Base-by-base conservation (phyloP, 2,329 filamentous ascomycete species). In the Diaporthe vaccinii region DNA sequence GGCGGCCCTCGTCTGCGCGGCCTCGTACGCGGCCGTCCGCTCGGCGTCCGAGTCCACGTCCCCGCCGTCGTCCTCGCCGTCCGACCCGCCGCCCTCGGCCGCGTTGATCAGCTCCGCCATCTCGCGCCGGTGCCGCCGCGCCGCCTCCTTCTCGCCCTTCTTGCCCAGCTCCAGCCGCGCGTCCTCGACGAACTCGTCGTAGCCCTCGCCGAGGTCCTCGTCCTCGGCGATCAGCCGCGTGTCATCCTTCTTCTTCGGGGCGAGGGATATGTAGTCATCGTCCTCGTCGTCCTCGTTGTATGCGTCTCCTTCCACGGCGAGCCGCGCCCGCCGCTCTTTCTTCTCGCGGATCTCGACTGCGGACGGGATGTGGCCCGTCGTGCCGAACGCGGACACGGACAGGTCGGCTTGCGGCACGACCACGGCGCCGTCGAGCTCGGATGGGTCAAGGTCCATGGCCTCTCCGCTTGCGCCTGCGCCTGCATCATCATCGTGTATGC, bases 201-300 rank as follows among this genome's bases (percentile, higher is more conserved):
- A 98, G 0, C 95, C 96, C 84, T 98, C 97, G 51, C 94, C 94
- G 0, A 98, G 89, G 80, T 98, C 95, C 82, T 98, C 96, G 79
- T 98, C 96, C 46, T 98, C 95, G 57, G 89, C 90, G 8, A 95
- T 90, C 2, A 98, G 89, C 1, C 96, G 90, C 8, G 93, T 94
- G 76, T 95, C 90, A 46, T 91, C 89, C 78, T 93, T 91, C 79
- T 91, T 91, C 25, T 86, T 84, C 2, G 34, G 58, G 3, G 46
- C n/a, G 36, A 82, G 76, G 25, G 79, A 79, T 28, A 81, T 80
- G 76, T 80, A 81, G 84, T 81, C 81, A 25, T 86, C 81, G 28
- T 86, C 84, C 41, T 84, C 84, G 65, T 89, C 87, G n/a, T 89
- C 89, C n/a, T 87, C 87, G 46, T 89, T 90, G 73, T 91, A 87